Percentiles rank a stretch among this genome's conserved stretches.
phyloP scores from a whole-genome alignment of 2,329 filamentous ascomycete species.

The Scolecobasidium constrictum region DNA sequence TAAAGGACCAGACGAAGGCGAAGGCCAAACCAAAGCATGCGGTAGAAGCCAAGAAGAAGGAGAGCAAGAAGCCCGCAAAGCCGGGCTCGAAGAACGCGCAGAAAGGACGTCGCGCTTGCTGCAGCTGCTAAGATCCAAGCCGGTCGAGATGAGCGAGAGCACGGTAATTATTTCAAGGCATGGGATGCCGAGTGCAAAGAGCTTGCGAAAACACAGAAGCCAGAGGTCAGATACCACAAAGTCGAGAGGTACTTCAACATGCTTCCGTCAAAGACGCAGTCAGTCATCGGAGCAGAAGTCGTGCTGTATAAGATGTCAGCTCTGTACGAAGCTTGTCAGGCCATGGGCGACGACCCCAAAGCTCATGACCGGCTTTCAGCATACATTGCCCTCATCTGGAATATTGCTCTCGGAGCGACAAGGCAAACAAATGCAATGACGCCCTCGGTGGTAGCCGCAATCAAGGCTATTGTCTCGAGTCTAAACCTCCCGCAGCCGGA shows the following conservation, averaged over 20 bases:
- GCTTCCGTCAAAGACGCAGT: background rate
- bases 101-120: constrained; percentile 9
- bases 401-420: background rate
- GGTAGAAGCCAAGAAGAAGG: background rate
- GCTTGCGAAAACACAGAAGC: background rate
- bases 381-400: constrained; percentile 7
- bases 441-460: background rate
- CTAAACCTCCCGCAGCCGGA: constrained; percentile 28
- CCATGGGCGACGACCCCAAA: too few species aligned
- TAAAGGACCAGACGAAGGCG: constrained; percentile 6
- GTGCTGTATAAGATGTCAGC: constrained; percentile 8
- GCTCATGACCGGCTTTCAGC: background rate
- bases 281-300: constrained; percentile 2
- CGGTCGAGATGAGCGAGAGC: constrained; percentile 1
- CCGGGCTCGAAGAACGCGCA: constrained; percentile 7
- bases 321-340: too few species aligned
- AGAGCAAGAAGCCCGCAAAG: constrained; percentile 6
- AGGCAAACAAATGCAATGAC: constrained; percentile 3
- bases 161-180: background rate
- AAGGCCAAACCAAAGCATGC: constrained; percentile 1
- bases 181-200: constrained; percentile 8
- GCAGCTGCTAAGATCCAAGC: constrained; percentile 9
- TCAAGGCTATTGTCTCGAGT: constrained; percentile 12
- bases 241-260: constrained; percentile 4
- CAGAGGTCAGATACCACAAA: constrained; percentile 1